phyloP scores from a whole-genome alignment of 148 eudicot genomes.

The Euryodendron excelsum region DNA sequence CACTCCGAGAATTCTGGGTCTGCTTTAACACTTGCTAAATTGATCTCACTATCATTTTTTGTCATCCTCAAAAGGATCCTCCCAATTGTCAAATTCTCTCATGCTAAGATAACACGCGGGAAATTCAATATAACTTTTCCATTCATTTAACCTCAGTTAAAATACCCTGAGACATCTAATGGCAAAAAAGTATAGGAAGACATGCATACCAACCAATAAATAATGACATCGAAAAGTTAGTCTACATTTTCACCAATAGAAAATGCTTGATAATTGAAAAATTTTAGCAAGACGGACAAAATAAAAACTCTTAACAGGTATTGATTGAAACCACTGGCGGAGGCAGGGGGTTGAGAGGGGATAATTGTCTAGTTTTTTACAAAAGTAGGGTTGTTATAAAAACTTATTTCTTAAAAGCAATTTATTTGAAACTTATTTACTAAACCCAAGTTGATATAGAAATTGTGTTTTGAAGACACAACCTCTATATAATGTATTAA shows the following conservation, averaged over 20 bases:
- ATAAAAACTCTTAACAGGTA: neutral
- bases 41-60: conserved; percentile 68
- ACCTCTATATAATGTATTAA: too few species aligned
- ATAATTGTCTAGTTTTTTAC: too few species aligned
- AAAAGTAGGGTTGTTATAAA: too few species aligned
- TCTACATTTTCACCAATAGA: neutral
- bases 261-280: neutral
- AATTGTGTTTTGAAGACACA: too few species aligned
- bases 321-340: neutral
- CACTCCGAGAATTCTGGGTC: conserved; percentile 91
- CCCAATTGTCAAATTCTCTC: conserved; percentile 15
- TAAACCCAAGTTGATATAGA: too few species aligned
- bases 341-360: too few species aligned
- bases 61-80: conserved; percentile 89
- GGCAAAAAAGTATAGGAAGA: neutral
- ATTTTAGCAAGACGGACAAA: neutral
- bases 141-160: neutral
- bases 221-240: neutral
- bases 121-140: neutral
- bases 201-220: neutral
- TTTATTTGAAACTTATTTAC: too few species aligned
- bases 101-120: neutral
- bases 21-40: conserved; percentile 73
- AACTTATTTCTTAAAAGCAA: too few species aligned
- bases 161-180: neutral